Conservation (phyloP, 768 basidiomycete genomes). For the Boletus barrowsii region DNA sequence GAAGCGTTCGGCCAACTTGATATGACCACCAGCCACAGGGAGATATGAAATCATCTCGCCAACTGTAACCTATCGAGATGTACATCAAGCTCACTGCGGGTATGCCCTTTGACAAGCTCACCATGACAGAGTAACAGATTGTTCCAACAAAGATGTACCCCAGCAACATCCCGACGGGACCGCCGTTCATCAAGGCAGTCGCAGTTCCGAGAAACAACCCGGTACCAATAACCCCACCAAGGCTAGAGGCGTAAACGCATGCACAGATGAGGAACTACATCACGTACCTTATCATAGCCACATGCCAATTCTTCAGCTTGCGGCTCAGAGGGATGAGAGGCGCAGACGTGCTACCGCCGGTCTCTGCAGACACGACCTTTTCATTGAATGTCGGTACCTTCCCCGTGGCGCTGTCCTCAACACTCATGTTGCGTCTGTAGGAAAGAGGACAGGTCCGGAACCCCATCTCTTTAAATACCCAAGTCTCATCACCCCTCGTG, state of each 20-base stretch:
- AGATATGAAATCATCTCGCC: constrained; percentile 45
- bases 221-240: constrained; percentile 40
- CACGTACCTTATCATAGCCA: constrained; percentile 28
- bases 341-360: not conserved
- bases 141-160: constrained; percentile 36
- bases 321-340: constrained; percentile 9
- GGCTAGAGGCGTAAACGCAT: not conserved
- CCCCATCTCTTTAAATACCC: not conserved
- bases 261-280: not conserved
- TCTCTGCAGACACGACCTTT: constrained; percentile 1
- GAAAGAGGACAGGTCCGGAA: not conserved
- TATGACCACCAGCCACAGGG: constrained; percentile 42
- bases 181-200: constrained; percentile 32
- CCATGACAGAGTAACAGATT: constrained; percentile 34
- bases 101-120: constrained; percentile 2
- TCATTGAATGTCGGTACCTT: not conserved
- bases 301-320: constrained; percentile 25
- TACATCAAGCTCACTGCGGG: not conserved
- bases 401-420: not conserved
- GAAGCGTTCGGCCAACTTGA: constrained; percentile 44
- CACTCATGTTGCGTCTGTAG: not conserved
- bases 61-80: constrained; percentile 14
- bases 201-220: constrained; percentile 30
- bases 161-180: constrained; percentile 42
- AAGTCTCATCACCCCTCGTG: not conserved